Base-by-base conservation (phyloP, 2,329 filamentous ascomycete species). In the Teratosphaeria viscida region DNA sequence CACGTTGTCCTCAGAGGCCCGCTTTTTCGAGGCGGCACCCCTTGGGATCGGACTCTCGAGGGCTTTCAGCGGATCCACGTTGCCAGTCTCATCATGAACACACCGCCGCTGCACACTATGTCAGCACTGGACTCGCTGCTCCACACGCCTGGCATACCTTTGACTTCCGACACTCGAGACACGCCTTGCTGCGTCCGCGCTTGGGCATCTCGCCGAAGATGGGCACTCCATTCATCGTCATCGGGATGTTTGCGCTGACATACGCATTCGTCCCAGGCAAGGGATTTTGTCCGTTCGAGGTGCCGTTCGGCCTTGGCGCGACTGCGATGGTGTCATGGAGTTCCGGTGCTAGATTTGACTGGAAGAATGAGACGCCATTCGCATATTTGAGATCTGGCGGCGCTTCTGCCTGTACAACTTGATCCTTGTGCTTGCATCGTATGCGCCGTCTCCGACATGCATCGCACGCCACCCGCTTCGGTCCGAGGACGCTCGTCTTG, bases 81-180 rank as follows among this genome's bases (percentile, higher is more conserved):
- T 80, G 56, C 84, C 84, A 64, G 81, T 79, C 64, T 85, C 83
- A 66, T 86, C 84, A 67, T 87, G 84, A 55, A 86, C 84, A 67
- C 84, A 87, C 67, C 84, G 82, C 60, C 84, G 82, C 83, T 86
- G 63, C 43, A 7, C 34, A 19, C 19, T 47, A 16, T 43, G 61
- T 67, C 59, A 66, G 62, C 57, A 62, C 56, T 56, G 64, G 32
- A 27, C 19, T 54, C 53, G 59, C 23, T 29, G 26, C 52, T 67
- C 61, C 10, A n/a, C 43, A 68, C 10, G 27, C 3, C n/a, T 55
- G 7, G 56, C 79, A 71, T 69, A 85, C 84, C 78, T 86, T 86
- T 77, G 83, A 85, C 70, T 85, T 86, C 54, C 84, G 80, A 71
- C 84, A 87, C 65, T 86, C 83, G 60, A 83, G 79, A 69, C 84